Conservation (phyloP, 805 yeast species). For the Candida ficus region DNA sequence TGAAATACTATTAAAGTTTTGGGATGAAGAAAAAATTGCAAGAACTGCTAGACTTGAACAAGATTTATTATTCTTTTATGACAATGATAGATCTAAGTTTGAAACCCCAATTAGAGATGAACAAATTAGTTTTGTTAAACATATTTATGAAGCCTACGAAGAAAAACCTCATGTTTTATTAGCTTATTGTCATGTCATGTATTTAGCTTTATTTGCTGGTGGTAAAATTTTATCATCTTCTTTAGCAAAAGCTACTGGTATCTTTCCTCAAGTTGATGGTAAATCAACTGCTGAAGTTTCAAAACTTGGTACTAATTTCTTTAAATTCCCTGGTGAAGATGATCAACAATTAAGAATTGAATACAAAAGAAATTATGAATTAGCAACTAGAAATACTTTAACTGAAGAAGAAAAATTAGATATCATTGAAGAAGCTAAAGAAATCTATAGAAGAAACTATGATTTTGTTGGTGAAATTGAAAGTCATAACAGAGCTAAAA, state of each 20-base stretch:
- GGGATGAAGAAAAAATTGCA: constrained; percentile 61
- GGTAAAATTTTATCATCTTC: constrained; percentile 70
- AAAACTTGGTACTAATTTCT: constrained; percentile 62
- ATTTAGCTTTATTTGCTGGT: constrained; percentile 83
- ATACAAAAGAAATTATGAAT: constrained; percentile 74
- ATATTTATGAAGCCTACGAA: constrained; percentile 46
- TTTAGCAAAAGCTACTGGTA: constrained; percentile 57
- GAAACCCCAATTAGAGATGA: constrained; percentile 49
- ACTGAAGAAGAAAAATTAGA: constrained; percentile 68
- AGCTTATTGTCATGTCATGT: constrained; percentile 83
- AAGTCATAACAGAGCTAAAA: constrained; percentile 51
- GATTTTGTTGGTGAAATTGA: constrained; percentile 63
- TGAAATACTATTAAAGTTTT: constrained; percentile 50
- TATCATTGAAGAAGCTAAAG: constrained; percentile 61
- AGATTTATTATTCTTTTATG: constrained; percentile 66
- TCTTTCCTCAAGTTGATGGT: constrained; percentile 72
- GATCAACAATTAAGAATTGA: constrained; percentile 57
- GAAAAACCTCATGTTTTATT: constrained; percentile 67
- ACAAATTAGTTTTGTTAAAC: constrained; percentile 59
- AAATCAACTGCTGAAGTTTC: constrained; percentile 59
- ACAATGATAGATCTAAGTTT: constrained; percentile 51
- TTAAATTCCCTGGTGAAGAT: constrained; percentile 63
- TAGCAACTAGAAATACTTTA: constrained; percentile 65
- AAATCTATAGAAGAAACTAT: constrained; percentile 59
- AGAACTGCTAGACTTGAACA: constrained; percentile 50